A percentile compares a stretch with the other conserved stretches of the same genome.
phyloP scores from a whole-genome alignment of 2,329 filamentous ascomycete species.

The Calonectria multiphialidica region DNA sequence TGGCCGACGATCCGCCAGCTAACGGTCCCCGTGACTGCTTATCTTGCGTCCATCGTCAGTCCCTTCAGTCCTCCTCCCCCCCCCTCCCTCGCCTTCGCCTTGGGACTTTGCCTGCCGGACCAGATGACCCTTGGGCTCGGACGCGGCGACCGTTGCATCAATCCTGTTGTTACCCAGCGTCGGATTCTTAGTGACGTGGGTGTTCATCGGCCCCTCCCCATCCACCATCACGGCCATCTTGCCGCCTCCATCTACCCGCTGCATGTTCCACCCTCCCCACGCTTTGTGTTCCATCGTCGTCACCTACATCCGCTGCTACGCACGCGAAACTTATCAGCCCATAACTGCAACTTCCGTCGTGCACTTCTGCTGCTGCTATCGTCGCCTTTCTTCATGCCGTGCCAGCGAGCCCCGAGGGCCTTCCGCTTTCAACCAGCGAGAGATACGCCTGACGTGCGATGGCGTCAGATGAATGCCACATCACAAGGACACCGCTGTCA shows the following conservation, averaged over 20 bases:
- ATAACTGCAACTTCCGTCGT: not conserved
- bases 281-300: conserved; percentile 9
- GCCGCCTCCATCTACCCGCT: conserved; percentile 13
- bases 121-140: not conserved
- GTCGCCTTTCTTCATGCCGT: not conserved
- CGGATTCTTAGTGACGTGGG: conserved; percentile 14
- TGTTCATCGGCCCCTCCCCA: conserved; percentile 11
- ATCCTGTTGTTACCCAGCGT: not conserved
- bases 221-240: conserved; percentile 15
- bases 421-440: not conserved
- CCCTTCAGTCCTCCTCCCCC: not conserved
- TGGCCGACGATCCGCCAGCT: conserved; percentile 22
- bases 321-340: not conserved
- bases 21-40: conserved; percentile 24
- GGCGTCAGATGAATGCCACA: conserved; percentile 15
- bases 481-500: conserved; percentile 8
- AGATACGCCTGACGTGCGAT: conserved; percentile 7
- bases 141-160: conserved; percentile 5
- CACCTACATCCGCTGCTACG: not conserved
- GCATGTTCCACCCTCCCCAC: conserved; percentile 15
- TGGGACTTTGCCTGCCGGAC: conserved; percentile 19
- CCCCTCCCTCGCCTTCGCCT: not conserved
- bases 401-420: not conserved
- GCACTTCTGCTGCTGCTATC: not conserved
- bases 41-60: conserved; percentile 12